These are phyloP conservation scores for Nosema bombycis DNA, from an alignment of 371 early-diverging fungal genomes.

Conservation along the genomic window DNA sequence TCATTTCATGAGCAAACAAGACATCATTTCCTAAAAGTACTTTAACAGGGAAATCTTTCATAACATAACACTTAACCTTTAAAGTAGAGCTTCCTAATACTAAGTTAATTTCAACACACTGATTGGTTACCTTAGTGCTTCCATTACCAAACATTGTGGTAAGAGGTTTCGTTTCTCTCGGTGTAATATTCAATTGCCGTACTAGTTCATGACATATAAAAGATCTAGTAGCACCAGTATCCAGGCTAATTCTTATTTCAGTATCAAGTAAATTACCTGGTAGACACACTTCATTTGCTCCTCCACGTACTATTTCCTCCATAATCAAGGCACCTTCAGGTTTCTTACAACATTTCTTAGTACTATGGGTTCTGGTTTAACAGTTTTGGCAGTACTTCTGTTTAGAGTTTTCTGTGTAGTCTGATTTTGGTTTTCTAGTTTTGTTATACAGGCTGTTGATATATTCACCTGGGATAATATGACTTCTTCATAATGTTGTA, in stretches of 20 bases:
- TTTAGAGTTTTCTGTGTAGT: too few species aligned
- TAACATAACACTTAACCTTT: background rate
- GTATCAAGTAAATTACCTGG: too few species aligned
- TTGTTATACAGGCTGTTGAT: too few species aligned
- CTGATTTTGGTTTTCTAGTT: too few species aligned
- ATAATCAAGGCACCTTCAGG: too few species aligned
- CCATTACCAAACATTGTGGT: background rate
- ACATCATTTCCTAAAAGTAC: slow-evolving; percentile 9
- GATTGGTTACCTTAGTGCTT: background rate
- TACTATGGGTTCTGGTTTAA: too few species aligned
- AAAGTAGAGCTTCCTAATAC: background rate
- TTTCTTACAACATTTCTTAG: too few species aligned
- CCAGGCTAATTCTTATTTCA: background rate
- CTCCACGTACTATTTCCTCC: too few species aligned
- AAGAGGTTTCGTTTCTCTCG: background rate
- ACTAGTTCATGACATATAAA: background rate
- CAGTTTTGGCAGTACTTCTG: too few species aligned
- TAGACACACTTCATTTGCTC: too few species aligned
- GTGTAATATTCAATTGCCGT: background rate
- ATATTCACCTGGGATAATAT: too few species aligned
- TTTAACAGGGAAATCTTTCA: background rate
- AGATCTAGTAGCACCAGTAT: slow-evolving; percentile 9
- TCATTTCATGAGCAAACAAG: background rate
- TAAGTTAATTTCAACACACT: background rate
- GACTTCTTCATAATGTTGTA: too few species aligned